Evolutionary conservation across 495 filamentous ascomycete genomes (phyloP), one percentile per base, ranked within the genome.

Genomic region (Parathielavia hyrcaniae): DNA sequence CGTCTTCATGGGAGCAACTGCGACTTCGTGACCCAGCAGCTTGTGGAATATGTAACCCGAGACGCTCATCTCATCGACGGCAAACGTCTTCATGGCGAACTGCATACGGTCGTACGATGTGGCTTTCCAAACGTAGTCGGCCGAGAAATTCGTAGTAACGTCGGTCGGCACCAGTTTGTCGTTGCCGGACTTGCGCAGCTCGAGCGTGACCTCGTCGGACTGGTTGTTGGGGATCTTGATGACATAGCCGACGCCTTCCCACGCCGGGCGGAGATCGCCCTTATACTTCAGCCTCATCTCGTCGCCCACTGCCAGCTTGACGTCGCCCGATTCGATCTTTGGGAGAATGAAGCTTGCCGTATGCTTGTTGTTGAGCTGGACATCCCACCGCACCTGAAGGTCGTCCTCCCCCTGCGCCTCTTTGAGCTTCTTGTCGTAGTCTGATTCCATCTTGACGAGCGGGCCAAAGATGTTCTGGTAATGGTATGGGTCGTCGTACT

Each of bases 71-170:
- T 99, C 93, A 62, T 99, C 93, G 50, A 99, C 85, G 22, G 93
- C 93, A 67, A 99, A 99, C 0, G 89, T 97, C 80, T 97, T 97
- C 93, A 99, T 97, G 38, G 93, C 93, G 60, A 89, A 83, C 70
- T 99, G 93, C 93, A 99, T 99, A 59, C 93, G 91, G 68, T 99
- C 93, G 67, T 97, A 99, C 0, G 91, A 96, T 1, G 95, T 99
- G 20, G 93, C 93, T 67, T 99, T 99, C 93, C 93, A 99, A 34
- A 99, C 93, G 68, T 99, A 99, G 71, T 99, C 93, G 58, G 91
- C 93, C 38, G 87, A 95, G 71, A 97, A 99, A 67, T 96, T 95
- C 71, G 96, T 91, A 1, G 95, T 97, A 75, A 95, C 97, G 65
- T 99, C 93, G 0, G 90, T 97, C 2, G 93, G 92, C 8, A 97